Conservation (phyloP, 345 rosid genomes). For the Rubroshorea leprosula region DNA sequence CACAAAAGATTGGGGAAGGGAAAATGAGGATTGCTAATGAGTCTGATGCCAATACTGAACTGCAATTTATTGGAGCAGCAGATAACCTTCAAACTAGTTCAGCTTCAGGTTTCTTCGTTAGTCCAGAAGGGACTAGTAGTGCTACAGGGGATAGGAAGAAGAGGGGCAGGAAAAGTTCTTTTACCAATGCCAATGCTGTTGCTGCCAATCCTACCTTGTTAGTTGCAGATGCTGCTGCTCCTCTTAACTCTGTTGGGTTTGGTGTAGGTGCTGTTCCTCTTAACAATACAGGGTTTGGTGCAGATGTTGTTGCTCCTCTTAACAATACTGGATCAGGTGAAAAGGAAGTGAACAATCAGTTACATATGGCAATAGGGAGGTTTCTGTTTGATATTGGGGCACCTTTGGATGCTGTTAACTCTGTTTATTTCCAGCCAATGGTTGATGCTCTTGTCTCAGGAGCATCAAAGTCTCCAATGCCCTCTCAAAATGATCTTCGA, state of each 20-base stretch:
- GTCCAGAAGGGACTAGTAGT: slow-evolving; percentile 31
- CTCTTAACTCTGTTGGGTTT: too few species aligned
- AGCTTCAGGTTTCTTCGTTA: slow-evolving; percentile 21
- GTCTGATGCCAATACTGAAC: slow-evolving; percentile 29
- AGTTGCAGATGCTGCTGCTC: too few species aligned
- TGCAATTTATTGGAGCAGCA: slow-evolving; percentile 16
- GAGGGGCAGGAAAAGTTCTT: slow-evolving; percentile 33
- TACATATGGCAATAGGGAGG: slow-evolving; percentile 55
- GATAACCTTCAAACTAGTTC: slow-evolving; percentile 23
- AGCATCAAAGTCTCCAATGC: slow-evolving; percentile 39
- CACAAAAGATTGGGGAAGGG: slow-evolving; percentile 53
- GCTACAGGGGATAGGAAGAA: slow-evolving; percentile 39
- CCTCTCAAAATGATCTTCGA: slow-evolving; percentile 55
- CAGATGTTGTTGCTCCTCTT: neutral
- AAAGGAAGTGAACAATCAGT: slow-evolving; percentile 31
- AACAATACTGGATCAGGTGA: slow-evolving; percentile 20
- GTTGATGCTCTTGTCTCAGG: slow-evolving; percentile 58
- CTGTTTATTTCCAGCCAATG: slow-evolving; percentile 64
- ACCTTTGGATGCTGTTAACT: slow-evolving; percentile 56
- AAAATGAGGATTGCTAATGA: too few species aligned
- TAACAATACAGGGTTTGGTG: slow-evolving; percentile 19
- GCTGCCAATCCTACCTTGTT: too few species aligned
- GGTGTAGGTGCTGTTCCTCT: too few species aligned
- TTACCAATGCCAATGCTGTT: slow-evolving; percentile 25
- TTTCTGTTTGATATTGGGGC: slow-evolving; percentile 78